Evolutionary conservation across 1,284 basidiomycete genomes (phyloP).

Genomic region (Wallemia mellicola): DNA sequence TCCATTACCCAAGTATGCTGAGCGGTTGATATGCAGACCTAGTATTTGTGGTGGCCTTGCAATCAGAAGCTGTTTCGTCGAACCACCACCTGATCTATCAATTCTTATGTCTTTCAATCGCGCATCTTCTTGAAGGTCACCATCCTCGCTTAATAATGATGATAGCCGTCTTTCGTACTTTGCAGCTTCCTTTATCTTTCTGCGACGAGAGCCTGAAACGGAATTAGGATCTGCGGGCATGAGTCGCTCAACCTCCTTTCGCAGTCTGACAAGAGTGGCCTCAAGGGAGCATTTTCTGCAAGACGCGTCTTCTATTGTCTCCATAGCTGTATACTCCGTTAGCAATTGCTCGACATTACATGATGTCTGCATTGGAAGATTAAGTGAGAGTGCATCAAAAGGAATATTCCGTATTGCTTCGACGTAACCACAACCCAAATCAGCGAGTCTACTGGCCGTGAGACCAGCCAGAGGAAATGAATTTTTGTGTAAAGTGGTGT

Average conservation of each 20-base stretch:
- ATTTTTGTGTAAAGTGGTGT: slow-evolving; percentile 4
- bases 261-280: slow-evolving; percentile 31
- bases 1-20: slow-evolving; percentile 32
- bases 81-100: slow-evolving; percentile 33
- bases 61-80: slow-evolving; percentile 60
- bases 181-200: slow-evolving; percentile 24
- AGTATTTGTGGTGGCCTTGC: slow-evolving; percentile 57
- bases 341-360: slow-evolving; percentile 42
- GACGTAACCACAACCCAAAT: slow-evolving; percentile 51
- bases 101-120: slow-evolving; percentile 39
- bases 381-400: slow-evolving; percentile 50
- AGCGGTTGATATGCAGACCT: slow-evolving; percentile 59
- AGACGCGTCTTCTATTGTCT: slow-evolving; percentile 47
- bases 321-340: slow-evolving; percentile 48
- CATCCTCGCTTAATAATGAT: slow-evolving; percentile 32
- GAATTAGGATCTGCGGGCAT: slow-evolving; percentile 9
- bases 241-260: slow-evolving; percentile 26
- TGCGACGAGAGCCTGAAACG: slow-evolving; percentile 17
- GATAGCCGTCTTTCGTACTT: slow-evolving; percentile 30
- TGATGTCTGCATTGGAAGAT: slow-evolving; percentile 28
- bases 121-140: slow-evolving; percentile 40
- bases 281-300: slow-evolving; percentile 50
- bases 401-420: slow-evolving; percentile 64
- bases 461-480: slow-evolving; percentile 28
- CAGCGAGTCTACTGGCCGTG: slow-evolving; percentile 50